Conservation (phyloP, 2,329 filamentous ascomycete genomes). For the Botrytis sinoallii region DNA sequence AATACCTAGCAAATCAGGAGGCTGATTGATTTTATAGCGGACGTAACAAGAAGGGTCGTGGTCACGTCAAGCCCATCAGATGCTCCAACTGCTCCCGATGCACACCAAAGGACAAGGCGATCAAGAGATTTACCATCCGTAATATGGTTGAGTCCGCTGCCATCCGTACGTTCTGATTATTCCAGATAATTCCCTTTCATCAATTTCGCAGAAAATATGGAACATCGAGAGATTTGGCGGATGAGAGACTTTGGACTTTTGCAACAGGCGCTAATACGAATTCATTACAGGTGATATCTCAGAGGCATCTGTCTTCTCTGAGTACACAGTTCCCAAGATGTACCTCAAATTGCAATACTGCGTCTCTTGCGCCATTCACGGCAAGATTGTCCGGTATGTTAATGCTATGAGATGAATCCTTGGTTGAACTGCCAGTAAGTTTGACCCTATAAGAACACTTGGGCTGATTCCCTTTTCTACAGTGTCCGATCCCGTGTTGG, state of each 20-base stretch:
- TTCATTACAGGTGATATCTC: constrained; percentile 88
- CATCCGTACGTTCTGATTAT: constrained; percentile 73
- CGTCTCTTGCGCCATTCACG: constrained; percentile 99
- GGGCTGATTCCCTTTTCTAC: constrained; percentile 35
- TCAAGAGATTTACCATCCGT: constrained; percentile 99
- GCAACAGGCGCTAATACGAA: constrained; percentile 19
- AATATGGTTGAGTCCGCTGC: constrained; percentile 99
- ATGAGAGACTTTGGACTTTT: neutral
- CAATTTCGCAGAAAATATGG: neutral
- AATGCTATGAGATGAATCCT: constrained; percentile 55
- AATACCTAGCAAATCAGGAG: neutral
- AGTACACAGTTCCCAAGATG: constrained; percentile 99
- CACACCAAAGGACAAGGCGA: constrained; percentile 92
- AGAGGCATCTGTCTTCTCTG: constrained; percentile 97
- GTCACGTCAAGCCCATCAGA: constrained; percentile 99
- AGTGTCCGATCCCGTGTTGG: constrained; percentile 97
- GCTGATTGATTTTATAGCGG: constrained; percentile 56
- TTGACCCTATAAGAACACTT: constrained; percentile 45
- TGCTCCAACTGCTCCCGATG: constrained; percentile 79
- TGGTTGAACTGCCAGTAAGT: constrained; percentile 48
- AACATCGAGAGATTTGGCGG: neutral
- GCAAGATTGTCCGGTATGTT: constrained; percentile 99
- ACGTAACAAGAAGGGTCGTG: constrained; percentile 99
- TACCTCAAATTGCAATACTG: constrained; percentile 99
- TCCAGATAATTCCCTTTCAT: constrained; percentile 1